Base-by-base conservation (phyloP, 2,329 filamentous ascomycete species). In the Chaetomium strumarium region DNA sequence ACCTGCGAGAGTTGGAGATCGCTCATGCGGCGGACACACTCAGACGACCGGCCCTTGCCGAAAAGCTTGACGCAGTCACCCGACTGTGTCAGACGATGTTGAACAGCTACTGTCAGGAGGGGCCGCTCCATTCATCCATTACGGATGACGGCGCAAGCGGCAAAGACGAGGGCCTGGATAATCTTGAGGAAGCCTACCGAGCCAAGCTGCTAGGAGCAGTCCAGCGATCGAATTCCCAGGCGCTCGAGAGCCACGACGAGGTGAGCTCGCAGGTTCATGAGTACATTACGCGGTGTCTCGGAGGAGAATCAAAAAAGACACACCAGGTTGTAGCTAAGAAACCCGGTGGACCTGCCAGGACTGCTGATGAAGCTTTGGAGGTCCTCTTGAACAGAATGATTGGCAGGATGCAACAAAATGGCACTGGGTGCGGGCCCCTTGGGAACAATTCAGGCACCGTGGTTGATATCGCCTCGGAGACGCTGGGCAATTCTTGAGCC, bases 31-130 rank as follows among this genome's bases (percentile, higher is more conserved):
- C 29, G 16, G 20, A 36, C 8, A 16, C 41, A 34, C 29, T 51
- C 14, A 40, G 12, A 16, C 46, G 51, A 5, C 43, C 50, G 5
- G 17, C 2, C 10, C 46, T 59, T 6, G 17, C 47, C 4, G 11
- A 51, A 14, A 59, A 59, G 34, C 51, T 59, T 11, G 51, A 46
- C 11, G 24, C 16, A 1, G 36, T 55, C 3, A 33, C 29, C 5
- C 47, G 16, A 8, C n/a, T 58, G n/a, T 53, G 38, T 33, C 33
- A 56, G 14, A 11, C 31, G 5, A 52, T 20, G 13, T 40, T 52
- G 17, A 33, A 10, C 16, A 47, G 12, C 20, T 19, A 40, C 31
- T 8, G 5, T 33, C 14, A 17, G 10, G 12, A 24, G 7, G 46
- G 16, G 14, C 12, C 33, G 2, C 4, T 16, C 14, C 34, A 5